These are phyloP conservation scores for Discostella pseudostelligera DNA, from an alignment of 108 stramenopile species.

Conservation along the genomic window DNA sequence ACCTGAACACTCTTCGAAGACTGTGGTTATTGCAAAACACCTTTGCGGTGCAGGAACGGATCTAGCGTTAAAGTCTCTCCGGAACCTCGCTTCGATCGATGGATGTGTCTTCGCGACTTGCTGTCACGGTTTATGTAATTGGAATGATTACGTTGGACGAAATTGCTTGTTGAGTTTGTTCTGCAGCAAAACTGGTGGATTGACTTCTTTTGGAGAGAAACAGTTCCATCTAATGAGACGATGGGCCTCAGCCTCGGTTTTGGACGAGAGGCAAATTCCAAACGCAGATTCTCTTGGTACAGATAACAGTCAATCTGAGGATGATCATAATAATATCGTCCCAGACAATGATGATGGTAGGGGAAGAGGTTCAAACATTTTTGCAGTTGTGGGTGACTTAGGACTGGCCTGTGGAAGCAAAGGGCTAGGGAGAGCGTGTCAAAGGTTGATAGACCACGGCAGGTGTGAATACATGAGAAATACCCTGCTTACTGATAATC, in stretches of 20 bases:
- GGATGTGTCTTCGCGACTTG: constrained; percentile 84
- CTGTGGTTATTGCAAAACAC: constrained; percentile 78
- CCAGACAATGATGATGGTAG: not conserved
- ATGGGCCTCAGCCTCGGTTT: constrained; percentile 69
- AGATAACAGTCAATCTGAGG: constrained; percentile 13
- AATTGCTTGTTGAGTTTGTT: constrained; percentile 52
- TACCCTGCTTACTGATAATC: no score
- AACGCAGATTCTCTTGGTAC: not conserved
- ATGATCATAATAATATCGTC: constrained; percentile 10
- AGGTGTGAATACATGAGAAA: constrained; percentile 63
- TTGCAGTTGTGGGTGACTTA: constrained; percentile 48
- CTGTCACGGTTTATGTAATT: constrained; percentile 83
- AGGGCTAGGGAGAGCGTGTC: constrained; percentile 83
- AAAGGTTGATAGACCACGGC: constrained; percentile 78
- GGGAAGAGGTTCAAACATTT: constrained; percentile 17
- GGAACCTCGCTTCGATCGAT: constrained; percentile 35
- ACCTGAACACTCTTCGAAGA: constrained; percentile 13
- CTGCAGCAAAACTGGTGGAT: constrained; percentile 28
- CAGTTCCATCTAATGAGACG: constrained; percentile 74
- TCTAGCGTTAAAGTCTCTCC: constrained; percentile 70
- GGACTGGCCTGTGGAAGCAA: constrained; percentile 62
- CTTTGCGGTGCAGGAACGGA: constrained; percentile 82
- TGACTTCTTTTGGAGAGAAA: constrained; percentile 50
- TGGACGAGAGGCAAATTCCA: constrained; percentile 23
- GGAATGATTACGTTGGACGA: constrained; percentile 80